phyloP scores from a whole-genome alignment of 805 yeast genomes.

The Wickerhamomyces chambardii region DNA sequence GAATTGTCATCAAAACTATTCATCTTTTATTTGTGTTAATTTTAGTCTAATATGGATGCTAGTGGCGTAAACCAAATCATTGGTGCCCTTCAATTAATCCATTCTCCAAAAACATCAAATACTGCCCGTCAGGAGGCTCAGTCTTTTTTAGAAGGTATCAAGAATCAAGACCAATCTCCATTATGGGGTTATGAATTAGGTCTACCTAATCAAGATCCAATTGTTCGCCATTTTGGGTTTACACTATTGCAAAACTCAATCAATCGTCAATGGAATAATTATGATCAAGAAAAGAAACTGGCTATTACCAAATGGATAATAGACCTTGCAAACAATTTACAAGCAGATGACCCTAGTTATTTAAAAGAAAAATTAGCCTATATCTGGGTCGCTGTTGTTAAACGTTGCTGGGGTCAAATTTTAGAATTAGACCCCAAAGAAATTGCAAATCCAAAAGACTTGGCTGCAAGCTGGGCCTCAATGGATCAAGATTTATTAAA shows the following conservation, averaged over 20 bases:
- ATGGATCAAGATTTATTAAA: constrained; percentile 76
- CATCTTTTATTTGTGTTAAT: no score
- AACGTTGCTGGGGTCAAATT: constrained; percentile 82
- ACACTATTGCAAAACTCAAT: constrained; percentile 72
- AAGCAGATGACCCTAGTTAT: constrained; percentile 74
- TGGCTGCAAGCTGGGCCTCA: constrained; percentile 66
- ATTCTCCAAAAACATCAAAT: constrained; percentile 57
- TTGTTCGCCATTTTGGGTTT: constrained; percentile 87
- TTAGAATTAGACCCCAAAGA: constrained; percentile 27
- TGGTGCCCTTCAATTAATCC: constrained; percentile 67
- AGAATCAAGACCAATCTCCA: constrained; percentile 76
- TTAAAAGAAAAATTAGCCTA: constrained; percentile 84
- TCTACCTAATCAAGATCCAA: constrained; percentile 47
- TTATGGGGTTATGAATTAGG: constrained; percentile 89
- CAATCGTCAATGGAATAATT: constrained; percentile 40
- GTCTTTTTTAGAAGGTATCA: constrained; percentile 65
- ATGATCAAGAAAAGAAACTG: constrained; percentile 45
- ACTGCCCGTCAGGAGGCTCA: constrained; percentile 48
- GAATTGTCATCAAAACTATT: no score
- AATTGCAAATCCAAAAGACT: constrained; percentile 35
- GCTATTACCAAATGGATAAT: constrained; percentile 81
- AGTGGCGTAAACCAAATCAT: constrained; percentile 67
- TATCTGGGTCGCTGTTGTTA: constrained; percentile 87
- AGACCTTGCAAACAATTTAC: constrained; percentile 57
- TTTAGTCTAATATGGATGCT: constrained; percentile 38